Conservation (phyloP, 805 yeast species). For the Kodamaea laetipori region DNA sequence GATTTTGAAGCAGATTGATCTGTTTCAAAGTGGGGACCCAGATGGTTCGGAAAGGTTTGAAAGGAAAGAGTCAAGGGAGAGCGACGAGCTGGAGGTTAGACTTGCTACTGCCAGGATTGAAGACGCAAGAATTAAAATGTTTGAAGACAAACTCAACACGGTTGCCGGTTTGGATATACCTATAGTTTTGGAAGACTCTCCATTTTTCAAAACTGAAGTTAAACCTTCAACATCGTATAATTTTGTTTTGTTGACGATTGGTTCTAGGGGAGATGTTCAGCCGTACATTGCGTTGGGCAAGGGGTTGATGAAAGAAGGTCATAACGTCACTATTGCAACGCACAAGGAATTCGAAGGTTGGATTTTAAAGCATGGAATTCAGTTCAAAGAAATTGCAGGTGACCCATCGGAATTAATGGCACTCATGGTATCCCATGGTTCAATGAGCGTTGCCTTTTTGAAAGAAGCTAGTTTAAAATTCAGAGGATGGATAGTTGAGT, state of each 20-base stretch:
- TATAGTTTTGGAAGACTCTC: constrained; percentile 66
- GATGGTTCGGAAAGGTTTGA: constrained; percentile 12
- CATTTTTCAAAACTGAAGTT: constrained; percentile 50
- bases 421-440: constrained; percentile 88
- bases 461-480: constrained; percentile 82
- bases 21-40: constrained; percentile 19
- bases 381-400: constrained; percentile 80
- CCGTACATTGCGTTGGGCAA: constrained; percentile 91
- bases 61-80: not conserved
- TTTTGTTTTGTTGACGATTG: constrained; percentile 80
- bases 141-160: constrained; percentile 65
- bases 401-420: constrained; percentile 91
- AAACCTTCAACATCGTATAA: constrained; percentile 56
- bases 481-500: constrained; percentile 78
- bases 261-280: constrained; percentile 96
- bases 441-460: constrained; percentile 78
- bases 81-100: constrained; percentile 8
- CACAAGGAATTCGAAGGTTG: constrained; percentile 80
- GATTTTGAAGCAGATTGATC: constrained; percentile 53
- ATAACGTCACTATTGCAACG: constrained; percentile 79
- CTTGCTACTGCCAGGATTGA: constrained; percentile 37
- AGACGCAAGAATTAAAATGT: constrained; percentile 61
- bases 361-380: constrained; percentile 67
- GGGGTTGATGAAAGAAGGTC: constrained; percentile 80
- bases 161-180: constrained; percentile 69